Evolutionary conservation across 192 early-diverging fungal genomes (phyloP).

Genomic region (Coemansia furcata): DNA sequence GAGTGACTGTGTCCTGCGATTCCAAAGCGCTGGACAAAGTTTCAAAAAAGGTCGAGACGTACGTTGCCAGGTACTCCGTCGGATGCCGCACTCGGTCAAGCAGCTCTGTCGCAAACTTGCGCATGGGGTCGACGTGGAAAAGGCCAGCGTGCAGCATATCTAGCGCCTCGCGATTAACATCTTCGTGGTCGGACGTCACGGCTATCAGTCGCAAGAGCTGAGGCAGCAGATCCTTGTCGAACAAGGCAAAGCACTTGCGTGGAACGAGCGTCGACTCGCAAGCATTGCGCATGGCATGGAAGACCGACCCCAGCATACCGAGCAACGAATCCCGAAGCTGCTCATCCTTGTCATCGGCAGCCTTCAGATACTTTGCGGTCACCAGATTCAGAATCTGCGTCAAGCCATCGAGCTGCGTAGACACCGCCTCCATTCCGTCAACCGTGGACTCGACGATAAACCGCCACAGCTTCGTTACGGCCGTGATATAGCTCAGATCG

Average conservation of each 20-base stretch:
- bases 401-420: conserved; percentile 30
- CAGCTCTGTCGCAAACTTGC: conserved; percentile 13
- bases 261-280: conserved; percentile 39
- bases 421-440: conserved; percentile 29
- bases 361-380: conserved; percentile 6
- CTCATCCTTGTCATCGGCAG: background rate
- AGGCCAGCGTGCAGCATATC: conserved; percentile 39
- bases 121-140: conserved; percentile 35
- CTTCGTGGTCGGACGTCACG: background rate
- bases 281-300: conserved; percentile 18
- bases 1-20: background rate
- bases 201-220: conserved; percentile 17
- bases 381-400: conserved; percentile 16
- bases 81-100: background rate
- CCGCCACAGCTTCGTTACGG: conserved; percentile 27
- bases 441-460: conserved; percentile 15
- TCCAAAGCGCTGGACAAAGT: conserved; percentile 8
- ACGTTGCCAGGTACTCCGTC: conserved; percentile 14
- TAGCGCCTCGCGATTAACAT: conserved; percentile 1
- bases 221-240: conserved; percentile 24
- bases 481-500: conserved; percentile 8
- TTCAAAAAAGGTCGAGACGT: conserved; percentile 15
- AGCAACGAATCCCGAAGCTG: conserved; percentile 10
- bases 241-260: conserved; percentile 30
- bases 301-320: conserved; percentile 5